Conservation (phyloP, 108 stramenopile species). For the Aurantiochytrium sp. region DNA sequence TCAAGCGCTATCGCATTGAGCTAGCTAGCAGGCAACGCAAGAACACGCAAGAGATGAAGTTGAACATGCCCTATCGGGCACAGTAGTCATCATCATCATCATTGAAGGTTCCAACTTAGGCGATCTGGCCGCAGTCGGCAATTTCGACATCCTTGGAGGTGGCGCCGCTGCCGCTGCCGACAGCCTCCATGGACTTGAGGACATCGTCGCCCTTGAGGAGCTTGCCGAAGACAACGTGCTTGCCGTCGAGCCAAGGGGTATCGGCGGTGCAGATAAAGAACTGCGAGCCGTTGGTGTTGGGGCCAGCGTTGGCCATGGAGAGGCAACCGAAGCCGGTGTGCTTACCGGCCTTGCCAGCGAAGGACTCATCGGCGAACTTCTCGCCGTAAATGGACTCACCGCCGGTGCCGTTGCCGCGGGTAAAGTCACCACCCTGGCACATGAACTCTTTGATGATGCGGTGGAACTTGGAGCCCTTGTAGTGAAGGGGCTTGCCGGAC, state of each 20-base stretch:
- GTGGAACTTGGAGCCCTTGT: constrained; percentile 82
- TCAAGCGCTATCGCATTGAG: too few species aligned
- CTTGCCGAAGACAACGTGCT: constrained; percentile 76
- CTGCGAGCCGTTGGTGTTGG: constrained; percentile 75
- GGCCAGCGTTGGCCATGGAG: constrained; percentile 78
- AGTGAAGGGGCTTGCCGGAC: constrained; percentile 71
- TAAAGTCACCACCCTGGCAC: constrained; percentile 71
- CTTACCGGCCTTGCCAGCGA: constrained; percentile 60
- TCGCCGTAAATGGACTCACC: constrained; percentile 77
- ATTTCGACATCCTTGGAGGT: constrained; percentile 63
- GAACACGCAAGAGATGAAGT: too few species aligned
- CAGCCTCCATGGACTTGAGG: constrained; percentile 69
- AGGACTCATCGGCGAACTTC: constrained; percentile 27
- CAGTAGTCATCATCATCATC: neutral
- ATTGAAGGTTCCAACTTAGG: neutral
- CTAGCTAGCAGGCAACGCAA: too few species aligned
- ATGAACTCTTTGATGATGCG: constrained; percentile 80
- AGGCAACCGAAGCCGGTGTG: constrained; percentile 75
- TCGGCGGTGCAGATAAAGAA: constrained; percentile 85
- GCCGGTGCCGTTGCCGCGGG: constrained; percentile 71
- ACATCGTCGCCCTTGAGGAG: constrained; percentile 75
- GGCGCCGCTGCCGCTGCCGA: constrained; percentile 61
- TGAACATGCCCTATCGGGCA: too few species aligned
- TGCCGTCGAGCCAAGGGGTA: constrained; percentile 87
- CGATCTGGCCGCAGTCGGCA: constrained; percentile 70